phyloP scores from a whole-genome alignment of 2,329 filamentous ascomycete genomes.

The Apiospora aurea region DNA sequence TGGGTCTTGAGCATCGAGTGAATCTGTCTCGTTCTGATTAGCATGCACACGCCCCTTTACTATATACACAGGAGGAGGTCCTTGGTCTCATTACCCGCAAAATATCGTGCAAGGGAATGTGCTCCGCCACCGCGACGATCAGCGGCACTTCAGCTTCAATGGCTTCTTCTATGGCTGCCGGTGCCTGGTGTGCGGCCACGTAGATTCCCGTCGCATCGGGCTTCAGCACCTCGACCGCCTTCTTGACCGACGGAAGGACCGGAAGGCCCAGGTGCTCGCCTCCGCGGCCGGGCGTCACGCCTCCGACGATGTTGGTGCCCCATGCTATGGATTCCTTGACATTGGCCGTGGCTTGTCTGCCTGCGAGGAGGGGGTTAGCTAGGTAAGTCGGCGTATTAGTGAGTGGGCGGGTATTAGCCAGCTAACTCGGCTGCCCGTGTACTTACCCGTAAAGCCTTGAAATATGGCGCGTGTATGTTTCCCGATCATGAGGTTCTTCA shows the following conservation, averaged over 20 bases:
- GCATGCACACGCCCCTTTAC: not conserved
- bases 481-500: conserved; percentile 48
- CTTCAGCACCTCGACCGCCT: conserved; percentile 73
- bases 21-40: conserved; percentile 53
- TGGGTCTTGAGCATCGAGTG: conserved; percentile 74
- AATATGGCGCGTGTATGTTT: conserved; percentile 50
- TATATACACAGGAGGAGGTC: no score
- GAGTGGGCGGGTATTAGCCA: no score
- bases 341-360: conserved; percentile 69
- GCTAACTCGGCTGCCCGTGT: not conserved
- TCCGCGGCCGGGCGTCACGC: conserved; percentile 74
- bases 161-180: conserved; percentile 78
- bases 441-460: conserved; percentile 50
- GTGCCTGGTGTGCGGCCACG: conserved; percentile 77
- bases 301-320: conserved; percentile 82
- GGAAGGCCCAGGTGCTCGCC: conserved; percentile 78
- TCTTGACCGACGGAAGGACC: conserved; percentile 69
- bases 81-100: conserved; percentile 58
- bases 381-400: not conserved
- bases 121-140: conserved; percentile 78
- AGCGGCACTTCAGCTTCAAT: conserved; percentile 78
- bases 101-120: conserved; percentile 77
- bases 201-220: conserved; percentile 83
- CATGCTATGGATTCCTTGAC: conserved; percentile 78
- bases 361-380: conserved; percentile 29